Conservation (phyloP, 108 stramenopile species). For the Chaetoceros muelleri region DNA sequence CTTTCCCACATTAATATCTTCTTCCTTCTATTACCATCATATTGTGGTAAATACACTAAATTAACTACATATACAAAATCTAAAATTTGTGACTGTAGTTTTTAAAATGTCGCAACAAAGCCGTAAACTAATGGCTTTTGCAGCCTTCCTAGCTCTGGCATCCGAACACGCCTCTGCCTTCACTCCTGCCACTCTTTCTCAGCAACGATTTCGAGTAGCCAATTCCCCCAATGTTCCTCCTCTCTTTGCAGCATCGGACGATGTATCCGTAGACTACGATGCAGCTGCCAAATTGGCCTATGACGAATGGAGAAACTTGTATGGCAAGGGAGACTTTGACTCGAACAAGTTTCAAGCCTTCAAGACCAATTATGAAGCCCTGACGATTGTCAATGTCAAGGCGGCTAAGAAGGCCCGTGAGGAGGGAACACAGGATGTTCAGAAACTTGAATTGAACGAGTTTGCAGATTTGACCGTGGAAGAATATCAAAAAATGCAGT, state of each 20-base stretch:
- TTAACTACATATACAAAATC: too few species aligned
- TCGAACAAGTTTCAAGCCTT: slow-evolving; percentile 43
- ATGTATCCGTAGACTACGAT: slow-evolving; percentile 68
- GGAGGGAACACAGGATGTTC: slow-evolving; percentile 24
- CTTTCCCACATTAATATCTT: background rate
- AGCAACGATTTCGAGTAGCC: background rate
- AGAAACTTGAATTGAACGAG: slow-evolving; percentile 55
- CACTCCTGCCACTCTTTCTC: slow-evolving; percentile 19
- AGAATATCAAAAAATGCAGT: slow-evolving; percentile 50
- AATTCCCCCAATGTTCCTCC: slow-evolving; percentile 11
- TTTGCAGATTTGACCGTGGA: slow-evolving; percentile 68
- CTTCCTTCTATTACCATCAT: background rate
- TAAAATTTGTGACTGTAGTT: background rate
- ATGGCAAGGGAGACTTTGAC: slow-evolving; percentile 37
- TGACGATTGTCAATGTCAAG: slow-evolving; percentile 65
- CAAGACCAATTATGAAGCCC: slow-evolving; percentile 66
- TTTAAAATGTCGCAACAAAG: background rate
- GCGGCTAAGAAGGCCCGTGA: slow-evolving; percentile 72
- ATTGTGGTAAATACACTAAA: background rate
- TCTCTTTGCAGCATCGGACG: slow-evolving; percentile 25
- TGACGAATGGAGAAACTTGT: slow-evolving; percentile 56
- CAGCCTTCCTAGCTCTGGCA: slow-evolving; percentile 33
- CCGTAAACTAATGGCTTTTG: slow-evolving; percentile 22
- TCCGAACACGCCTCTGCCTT: slow-evolving; percentile 29
- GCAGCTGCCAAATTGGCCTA: slow-evolving; percentile 77